A percentile compares a stretch with the other conserved stretches of the same genome.
Evolutionary conservation across 495 filamentous ascomycete genomes (phyloP).

Genomic region (Schizothecium vesticola): DNA sequence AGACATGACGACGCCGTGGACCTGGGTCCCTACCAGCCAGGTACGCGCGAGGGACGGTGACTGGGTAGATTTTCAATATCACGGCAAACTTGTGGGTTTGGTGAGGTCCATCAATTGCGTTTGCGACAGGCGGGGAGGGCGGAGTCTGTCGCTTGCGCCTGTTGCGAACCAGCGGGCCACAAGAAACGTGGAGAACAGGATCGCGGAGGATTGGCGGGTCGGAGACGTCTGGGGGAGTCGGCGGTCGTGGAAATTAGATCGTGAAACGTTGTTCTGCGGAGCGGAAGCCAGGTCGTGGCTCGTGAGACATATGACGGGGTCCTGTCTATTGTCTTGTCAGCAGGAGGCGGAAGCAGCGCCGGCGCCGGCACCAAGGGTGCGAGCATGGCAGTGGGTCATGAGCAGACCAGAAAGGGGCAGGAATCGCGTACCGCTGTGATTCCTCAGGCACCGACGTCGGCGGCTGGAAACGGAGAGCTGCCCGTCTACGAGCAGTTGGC

Average conservation of each 20-base stretch:
- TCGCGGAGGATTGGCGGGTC: background rate
- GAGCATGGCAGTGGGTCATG: background rate
- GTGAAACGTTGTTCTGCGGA: slow-evolving; percentile 23
- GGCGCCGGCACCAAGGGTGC: background rate
- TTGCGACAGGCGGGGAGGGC: background rate
- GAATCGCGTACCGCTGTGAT: background rate
- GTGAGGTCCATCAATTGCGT: slow-evolving; percentile 4
- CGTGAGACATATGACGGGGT: background rate
- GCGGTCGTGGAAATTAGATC: background rate
- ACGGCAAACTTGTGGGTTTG: background rate
- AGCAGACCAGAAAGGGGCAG: background rate
- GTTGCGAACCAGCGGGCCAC: background rate
- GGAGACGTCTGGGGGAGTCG: background rate
- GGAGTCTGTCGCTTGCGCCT: background rate
- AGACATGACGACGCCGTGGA: slow-evolving; percentile 42
- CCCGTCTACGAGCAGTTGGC: background rate
- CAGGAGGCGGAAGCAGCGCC: background rate
- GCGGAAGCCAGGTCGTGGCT: slow-evolving; percentile 4
- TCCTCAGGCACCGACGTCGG: background rate
- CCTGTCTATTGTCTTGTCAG: background rate
- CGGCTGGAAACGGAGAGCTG: background rate
- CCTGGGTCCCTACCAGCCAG: background rate
- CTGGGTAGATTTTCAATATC: background rate
- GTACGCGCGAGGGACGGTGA: background rate
- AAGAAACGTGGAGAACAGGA: background rate